Percentiles rank a stretch among this genome's conserved stretches.
Conservation (phyloP, 768 basidiomycete genomes). For the Wakefieldia striispora region DNA sequence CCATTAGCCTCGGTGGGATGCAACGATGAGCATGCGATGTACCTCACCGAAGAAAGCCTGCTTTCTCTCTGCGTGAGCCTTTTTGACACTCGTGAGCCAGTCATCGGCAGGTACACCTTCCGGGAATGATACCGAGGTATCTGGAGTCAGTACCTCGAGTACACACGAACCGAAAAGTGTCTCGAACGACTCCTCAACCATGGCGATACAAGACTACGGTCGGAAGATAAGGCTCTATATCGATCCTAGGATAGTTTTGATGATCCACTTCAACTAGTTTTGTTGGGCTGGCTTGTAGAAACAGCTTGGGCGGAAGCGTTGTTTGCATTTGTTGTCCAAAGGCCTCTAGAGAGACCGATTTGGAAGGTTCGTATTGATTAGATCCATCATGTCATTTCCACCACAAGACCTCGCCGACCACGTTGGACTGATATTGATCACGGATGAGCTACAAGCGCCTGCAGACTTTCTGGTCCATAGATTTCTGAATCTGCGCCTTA, state of each 20-base stretch:
- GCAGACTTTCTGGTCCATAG: conserved; percentile 72
- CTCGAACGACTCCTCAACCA: conserved; percentile 50
- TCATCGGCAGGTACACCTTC: conserved; percentile 43
- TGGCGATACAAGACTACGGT: not conserved
- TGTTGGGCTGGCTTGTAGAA: too few relatives aligned
- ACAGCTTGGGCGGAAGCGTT: not conserved
- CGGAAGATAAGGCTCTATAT: too few relatives aligned
- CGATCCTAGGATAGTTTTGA: not conserved
- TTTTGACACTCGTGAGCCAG: conserved; percentile 53
- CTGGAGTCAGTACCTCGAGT: conserved; percentile 64
- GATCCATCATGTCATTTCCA: conserved; percentile 42
- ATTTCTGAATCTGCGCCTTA: conserved; percentile 50
- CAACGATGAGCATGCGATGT: conserved; percentile 12
- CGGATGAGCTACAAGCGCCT: conserved; percentile 68
- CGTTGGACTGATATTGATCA: conserved; percentile 56
- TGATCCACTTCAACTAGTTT: not conserved
- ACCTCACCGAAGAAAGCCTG: conserved; percentile 75
- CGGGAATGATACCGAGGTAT: conserved; percentile 62
- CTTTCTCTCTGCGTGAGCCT: conserved; percentile 48
- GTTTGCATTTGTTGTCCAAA: conserved; percentile 19
- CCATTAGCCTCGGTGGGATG: conserved; percentile 15
- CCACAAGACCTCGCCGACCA: conserved; percentile 51
- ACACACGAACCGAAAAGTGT: conserved; percentile 57
- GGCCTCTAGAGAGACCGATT: conserved; percentile 17
- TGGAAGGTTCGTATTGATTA: conserved; percentile 9